Evolutionary conservation across 257 asterid genomes (phyloP).

Genomic region (Galeopsis tetrahit): DNA sequence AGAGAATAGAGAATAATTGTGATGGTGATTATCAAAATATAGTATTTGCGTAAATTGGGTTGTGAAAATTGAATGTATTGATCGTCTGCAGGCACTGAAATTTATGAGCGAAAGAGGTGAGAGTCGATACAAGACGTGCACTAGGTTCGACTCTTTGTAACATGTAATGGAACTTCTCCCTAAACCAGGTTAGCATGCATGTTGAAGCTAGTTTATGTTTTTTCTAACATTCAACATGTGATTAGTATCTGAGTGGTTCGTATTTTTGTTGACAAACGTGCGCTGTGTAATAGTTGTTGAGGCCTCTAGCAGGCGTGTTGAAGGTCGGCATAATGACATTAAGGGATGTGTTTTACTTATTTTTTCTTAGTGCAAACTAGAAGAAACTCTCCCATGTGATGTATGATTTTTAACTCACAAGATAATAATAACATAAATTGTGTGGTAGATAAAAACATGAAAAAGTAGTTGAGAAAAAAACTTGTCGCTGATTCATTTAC

Average conservation of each 20-base stretch:
- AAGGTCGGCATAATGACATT: slow-evolving; percentile 63
- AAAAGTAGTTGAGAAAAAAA: too few relatives aligned
- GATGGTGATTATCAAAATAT: slow-evolving; percentile 31
- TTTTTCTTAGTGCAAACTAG: slow-evolving; percentile 36
- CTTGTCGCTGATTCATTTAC: too few relatives aligned
- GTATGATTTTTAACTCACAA: too few relatives aligned
- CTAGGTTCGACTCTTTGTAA: slow-evolving; percentile 59
- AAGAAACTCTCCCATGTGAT: too few relatives aligned
- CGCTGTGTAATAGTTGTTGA: slow-evolving; percentile 61
- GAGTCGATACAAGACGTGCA: slow-evolving; percentile 55
- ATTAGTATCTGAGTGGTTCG: background rate
- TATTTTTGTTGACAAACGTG: slow-evolving; percentile 42
- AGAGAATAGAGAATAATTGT: slow-evolving; percentile 23
- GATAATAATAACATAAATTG: too few relatives aligned
- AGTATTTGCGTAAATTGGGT: slow-evolving; percentile 7
- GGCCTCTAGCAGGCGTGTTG: slow-evolving; percentile 47
- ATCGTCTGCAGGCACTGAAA: slow-evolving; percentile 54
- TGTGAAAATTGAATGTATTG: slow-evolving; percentile 13
- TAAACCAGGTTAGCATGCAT: slow-evolving; percentile 51
- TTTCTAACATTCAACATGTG: background rate
- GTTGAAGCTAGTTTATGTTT: background rate
- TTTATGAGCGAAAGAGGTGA: slow-evolving; percentile 40
- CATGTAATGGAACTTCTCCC: slow-evolving; percentile 71
- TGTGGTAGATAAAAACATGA: too few relatives aligned
- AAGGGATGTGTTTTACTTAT: slow-evolving; percentile 55